Base-by-base conservation (phyloP, 148 eudicot genomes). In the Heliosperma pusillum region DNA sequence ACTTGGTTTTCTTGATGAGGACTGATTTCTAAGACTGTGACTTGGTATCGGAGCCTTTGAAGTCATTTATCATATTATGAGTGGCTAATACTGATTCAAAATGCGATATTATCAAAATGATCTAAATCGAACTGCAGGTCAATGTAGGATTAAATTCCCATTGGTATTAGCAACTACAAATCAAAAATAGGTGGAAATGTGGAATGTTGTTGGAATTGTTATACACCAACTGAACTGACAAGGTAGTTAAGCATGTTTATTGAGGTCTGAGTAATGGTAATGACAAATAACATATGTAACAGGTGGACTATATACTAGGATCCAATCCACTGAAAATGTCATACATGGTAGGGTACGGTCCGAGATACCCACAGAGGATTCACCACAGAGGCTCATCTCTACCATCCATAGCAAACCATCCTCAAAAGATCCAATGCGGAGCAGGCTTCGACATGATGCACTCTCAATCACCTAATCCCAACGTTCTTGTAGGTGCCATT, bases 331-430 rank as follows among this genome's bases (percentile, higher is more conserved):
- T 87, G 77, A 85, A 81, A 61, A 92, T 92, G 97, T 92, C 97
- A 25, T 92, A 79, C 76, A 92, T 92, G 97, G 97, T 89, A 16
- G 97, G 93, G 7, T 89, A 91, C 57, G 93, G 97, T 19, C 85
- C 91, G 21, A 81, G 76, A 26, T 92, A 85, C 80, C 97, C 97
- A 1, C 74, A 74, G 65, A 86, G 92, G 83, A 85, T 92, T 63
- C 97, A 92, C 76, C 97, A 92, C 85, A 85, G 97, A 78, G 94
- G 92, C 7, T 82, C 97, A 74, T 92, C 97, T 27, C 76, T 91
- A 52, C 97, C 93, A 40, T 91, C 90, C 42, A 24, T 89, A 20
- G 16, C 84, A 3, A 50, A 76, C 10, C 92, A 92, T 81, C 97
- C 97, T 3, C 85, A 85, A 36, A 89, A 85, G 87, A 87, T 92